Conservation (phyloP, 371 early-diverging fungal species). For the Circinella minor region DNA sequence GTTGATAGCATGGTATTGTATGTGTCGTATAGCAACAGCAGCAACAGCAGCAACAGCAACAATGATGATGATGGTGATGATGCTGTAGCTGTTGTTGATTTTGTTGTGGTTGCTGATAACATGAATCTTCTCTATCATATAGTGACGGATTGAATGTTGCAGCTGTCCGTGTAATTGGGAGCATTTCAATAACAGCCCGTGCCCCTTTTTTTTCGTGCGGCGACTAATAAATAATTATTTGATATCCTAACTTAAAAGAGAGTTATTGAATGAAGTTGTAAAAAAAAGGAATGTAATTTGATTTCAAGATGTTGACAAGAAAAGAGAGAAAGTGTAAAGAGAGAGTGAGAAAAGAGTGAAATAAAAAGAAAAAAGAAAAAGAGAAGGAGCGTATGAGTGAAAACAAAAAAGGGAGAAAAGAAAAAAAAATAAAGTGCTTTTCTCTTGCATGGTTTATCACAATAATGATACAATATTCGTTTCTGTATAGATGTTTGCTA, state of each 20-base stretch:
- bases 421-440: no score
- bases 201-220: no score
- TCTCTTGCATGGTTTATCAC: no score
- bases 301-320: background rate
- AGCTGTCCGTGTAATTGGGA: slow-evolving; percentile 10
- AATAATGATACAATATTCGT: no score
- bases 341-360: background rate
- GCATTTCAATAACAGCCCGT: background rate
- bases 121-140: background rate
- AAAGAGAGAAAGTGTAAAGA: no score
- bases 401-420: background rate
- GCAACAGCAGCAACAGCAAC: slow-evolving; percentile 9
- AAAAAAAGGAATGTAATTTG: background rate
- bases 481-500: background rate
- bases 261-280: no score
- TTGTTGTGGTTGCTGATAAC: background rate
- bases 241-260: no score
- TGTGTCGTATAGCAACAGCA: slow-evolving; percentile 7
- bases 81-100: no score
- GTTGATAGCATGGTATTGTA: background rate
- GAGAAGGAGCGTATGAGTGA: background rate
- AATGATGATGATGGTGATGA: background rate
- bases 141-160: background rate
- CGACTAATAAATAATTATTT: no score
- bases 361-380: background rate